Evolutionary conservation across 768 basidiomycete species (phyloP), one percentile per base, ranked within the genome.

Genomic region (Trametes maxima): DNA sequence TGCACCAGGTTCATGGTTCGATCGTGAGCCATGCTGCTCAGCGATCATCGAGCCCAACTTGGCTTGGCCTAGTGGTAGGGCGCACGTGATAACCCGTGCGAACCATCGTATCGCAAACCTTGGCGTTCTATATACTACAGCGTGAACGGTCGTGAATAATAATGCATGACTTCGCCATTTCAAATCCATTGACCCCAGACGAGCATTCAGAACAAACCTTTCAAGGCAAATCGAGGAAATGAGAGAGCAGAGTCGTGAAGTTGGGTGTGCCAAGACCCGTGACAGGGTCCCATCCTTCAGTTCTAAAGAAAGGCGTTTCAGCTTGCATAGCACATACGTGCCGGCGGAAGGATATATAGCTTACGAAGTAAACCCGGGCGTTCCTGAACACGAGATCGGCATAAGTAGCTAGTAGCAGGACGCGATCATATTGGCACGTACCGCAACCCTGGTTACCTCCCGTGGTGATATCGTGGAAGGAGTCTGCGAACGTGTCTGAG

Each of bases 381-480:
- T 69, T 16, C 58, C 66, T 67, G 28, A 3, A 19, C 2, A 35
- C 3, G 7, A 17, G 12, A 36, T 2, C 17, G 13, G 25, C 19
- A 24, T 19, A 45, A 19, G 24, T 16, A 52, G 33, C 46, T 21
- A 4, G 2, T 13, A 5, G 16, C 3, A 40, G 19, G 25, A 2
- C 14, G 4, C 21, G 19, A 37, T 13, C 5, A 21, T 8, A 13
- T 12, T 3, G 16, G 25, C 1, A 64, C 63, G 69, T 74, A 45
- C 74, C 71, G 51, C 76, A 76, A 1, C 76, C 76, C 1, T 72
- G 73, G 56, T 73, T 72, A 17, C 62, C 67, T 17, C 74, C 75
- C n/a, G 54, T 62, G 0, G 72, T 77, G 28, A 77, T 72, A 47
- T 77, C 75, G 46, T 72, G 73, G 60, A 76, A 71, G 24, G 59